Percentiles rank a stretch among this genome's conserved stretches.
phyloP scores from a whole-genome alignment of 306 rosid genomes.

The Sicyos edulis region DNA sequence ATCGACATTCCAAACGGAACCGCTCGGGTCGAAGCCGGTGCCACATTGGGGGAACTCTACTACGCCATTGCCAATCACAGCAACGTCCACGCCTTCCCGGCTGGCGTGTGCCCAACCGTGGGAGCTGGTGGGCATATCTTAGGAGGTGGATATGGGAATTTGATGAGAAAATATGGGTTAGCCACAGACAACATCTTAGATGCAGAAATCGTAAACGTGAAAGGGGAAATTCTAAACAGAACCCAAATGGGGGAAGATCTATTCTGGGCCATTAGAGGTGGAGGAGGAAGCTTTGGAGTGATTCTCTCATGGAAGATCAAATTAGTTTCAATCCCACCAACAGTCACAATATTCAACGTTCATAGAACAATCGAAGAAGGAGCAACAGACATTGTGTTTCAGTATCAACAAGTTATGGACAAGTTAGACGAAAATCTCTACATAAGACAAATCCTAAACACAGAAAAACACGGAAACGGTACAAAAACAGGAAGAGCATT shows the following conservation, averaged over 20 bases:
- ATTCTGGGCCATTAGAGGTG: slow-evolving; percentile 44
- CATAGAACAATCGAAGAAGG: slow-evolving; percentile 12
- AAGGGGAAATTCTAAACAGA: slow-evolving; percentile 28
- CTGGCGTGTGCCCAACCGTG: slow-evolving; percentile 22
- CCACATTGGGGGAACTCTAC: slow-evolving; percentile 35
- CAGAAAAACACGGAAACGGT: background rate
- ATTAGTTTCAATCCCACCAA: slow-evolving; percentile 24
- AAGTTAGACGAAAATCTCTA: slow-evolving; percentile 25
- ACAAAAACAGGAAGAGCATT: slow-evolving; percentile 7
- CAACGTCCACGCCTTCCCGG: slow-evolving; percentile 27
- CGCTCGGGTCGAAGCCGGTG: slow-evolving; percentile 33
- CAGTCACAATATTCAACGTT: slow-evolving; percentile 24
- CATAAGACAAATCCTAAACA: background rate
- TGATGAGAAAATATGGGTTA: slow-evolving; percentile 36
- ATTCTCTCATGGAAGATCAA: slow-evolving; percentile 32
- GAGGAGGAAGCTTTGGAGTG: slow-evolving; percentile 37
- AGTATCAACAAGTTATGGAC: slow-evolving; percentile 25
- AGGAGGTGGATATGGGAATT: slow-evolving; percentile 35
- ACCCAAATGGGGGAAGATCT: slow-evolving; percentile 36
- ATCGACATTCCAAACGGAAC: slow-evolving; percentile 3
- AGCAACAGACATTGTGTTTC: slow-evolving; percentile 3
- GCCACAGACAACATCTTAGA: slow-evolving; percentile 30
- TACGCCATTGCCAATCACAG: slow-evolving; percentile 25
- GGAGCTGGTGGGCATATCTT: slow-evolving; percentile 33
- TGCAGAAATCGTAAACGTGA: slow-evolving; percentile 26